Base-by-base conservation (phyloP, 225 moss, liverwort and hornwort species). In the Takakia lepidozioides region DNA sequence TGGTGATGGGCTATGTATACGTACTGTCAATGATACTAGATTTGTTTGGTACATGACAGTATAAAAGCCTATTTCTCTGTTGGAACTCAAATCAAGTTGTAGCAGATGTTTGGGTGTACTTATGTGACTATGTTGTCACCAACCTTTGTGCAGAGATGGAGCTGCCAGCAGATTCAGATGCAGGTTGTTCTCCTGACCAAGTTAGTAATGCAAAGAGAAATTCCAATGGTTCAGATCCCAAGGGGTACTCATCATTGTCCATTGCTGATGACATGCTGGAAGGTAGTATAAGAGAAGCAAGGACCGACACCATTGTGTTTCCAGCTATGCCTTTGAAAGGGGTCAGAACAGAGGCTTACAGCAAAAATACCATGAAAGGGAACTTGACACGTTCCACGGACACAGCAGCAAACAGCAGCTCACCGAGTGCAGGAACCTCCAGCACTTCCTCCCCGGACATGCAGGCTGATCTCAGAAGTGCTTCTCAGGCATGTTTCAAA, bases 371-470 rank as follows among this genome's bases (percentile, higher is more conserved):
- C 27, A 32, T 34, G 18, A 57, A 47, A 25, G 46, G 25, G 9
- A 25, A 57, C 13, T 37, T 57, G 36, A 37, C 57, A 46, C 46
- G 46, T 19, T 54, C 42, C 1, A 20, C 17, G 14, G 57, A 46
- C 2, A 37, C 34, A 16, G 46, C 46, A 25, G 57, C 46, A 34
- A 26, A 23, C 23, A 46, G 46, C 46, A 46, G 34, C 46, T 46
- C 35, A 14, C 45, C 45, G 4, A 24, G 45, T 29, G 46, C 46
- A 35, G 46, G 46, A 47, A 35, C 46, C 34, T 57, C 46, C 22
- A 35, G 46, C 46, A 46, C 57, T 25, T 57, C 57, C 30, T 57
- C 46, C 26, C n/a, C 30, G 32, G 46, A 57, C 36, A 46, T 57
- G 57, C 57, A 57, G 57, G 57, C n/a, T n/a, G n/a, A n/a, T n/a